Evolutionary conservation across 176 grass and related monocot genomes (phyloP).

Genomic region (Rhynchospora pubera): DNA sequence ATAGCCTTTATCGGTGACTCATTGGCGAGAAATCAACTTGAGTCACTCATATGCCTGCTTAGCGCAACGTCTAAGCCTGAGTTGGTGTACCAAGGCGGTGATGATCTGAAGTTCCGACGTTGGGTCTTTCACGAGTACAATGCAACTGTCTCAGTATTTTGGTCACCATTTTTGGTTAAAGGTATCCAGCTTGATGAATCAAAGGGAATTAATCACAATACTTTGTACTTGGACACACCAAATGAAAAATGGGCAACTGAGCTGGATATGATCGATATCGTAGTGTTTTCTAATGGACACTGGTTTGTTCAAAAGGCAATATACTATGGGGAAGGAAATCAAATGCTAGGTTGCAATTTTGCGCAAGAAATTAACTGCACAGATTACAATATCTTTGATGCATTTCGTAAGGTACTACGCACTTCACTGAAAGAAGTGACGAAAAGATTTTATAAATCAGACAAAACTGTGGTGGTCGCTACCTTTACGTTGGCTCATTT

Average conservation of each 20-base stretch:
- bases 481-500: slow-evolving; percentile 84
- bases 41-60: slow-evolving; percentile 62
- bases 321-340: slow-evolving; percentile 47
- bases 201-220: slow-evolving; percentile 31
- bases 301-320: slow-evolving; percentile 75
- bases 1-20: slow-evolving; percentile 79
- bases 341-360: slow-evolving; percentile 53
- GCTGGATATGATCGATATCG: slow-evolving; percentile 37
- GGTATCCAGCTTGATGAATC: slow-evolving; percentile 38
- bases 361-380: slow-evolving; percentile 49
- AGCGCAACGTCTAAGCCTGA: slow-evolving; percentile 21
- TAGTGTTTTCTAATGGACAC: slow-evolving; percentile 66
- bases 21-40: slow-evolving; percentile 53
- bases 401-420: slow-evolving; percentile 50
- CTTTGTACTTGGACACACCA: slow-evolving; percentile 43
- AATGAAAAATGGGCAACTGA: slow-evolving; percentile 53
- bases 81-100: slow-evolving; percentile 31
- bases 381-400: slow-evolving; percentile 54
- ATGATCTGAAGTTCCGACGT: slow-evolving; percentile 55
- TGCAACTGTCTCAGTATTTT: slow-evolving; percentile 66
- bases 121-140: slow-evolving; percentile 52
- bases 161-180: slow-evolving; percentile 75
- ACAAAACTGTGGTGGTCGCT: slow-evolving; percentile 44
- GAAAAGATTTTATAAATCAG: slow-evolving; percentile 5
- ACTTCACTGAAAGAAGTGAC: slow-evolving; percentile 37